phyloP scores from a whole-genome alignment of 2,329 filamentous ascomycete species.

The Paecilomyces sp. region DNA sequence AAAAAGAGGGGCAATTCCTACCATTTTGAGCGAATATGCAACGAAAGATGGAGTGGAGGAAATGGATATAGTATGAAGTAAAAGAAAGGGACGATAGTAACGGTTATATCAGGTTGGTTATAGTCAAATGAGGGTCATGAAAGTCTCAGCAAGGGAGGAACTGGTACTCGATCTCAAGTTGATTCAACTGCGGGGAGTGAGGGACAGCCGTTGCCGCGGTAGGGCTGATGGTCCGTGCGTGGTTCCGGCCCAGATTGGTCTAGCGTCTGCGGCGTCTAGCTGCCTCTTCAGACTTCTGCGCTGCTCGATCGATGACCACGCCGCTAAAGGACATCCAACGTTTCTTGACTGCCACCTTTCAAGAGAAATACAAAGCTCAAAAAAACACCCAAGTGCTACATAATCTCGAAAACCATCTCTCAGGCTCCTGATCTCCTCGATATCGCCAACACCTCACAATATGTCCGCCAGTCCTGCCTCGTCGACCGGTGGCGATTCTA shows the following conservation, averaged over 20 bases:
- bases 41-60: background rate
- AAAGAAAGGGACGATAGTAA: background rate
- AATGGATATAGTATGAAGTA: background rate
- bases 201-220: slow-evolving; percentile 4
- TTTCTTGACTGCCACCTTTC: background rate
- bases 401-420: background rate
- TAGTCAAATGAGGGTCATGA: background rate
- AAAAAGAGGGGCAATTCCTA: background rate
- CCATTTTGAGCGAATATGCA: background rate
- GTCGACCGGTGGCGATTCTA: slow-evolving; percentile 30
- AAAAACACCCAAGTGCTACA: background rate
- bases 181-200: slow-evolving; percentile 23
- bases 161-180: background rate
- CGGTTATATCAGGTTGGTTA: background rate
- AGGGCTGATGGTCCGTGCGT: slow-evolving; percentile 5
- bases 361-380: background rate
- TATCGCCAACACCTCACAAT: slow-evolving; percentile 2
- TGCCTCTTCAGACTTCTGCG: slow-evolving; percentile 11
- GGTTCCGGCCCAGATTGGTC: slow-evolving; percentile 3
- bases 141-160: background rate
- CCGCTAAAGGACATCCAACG: background rate
- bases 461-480: slow-evolving; percentile 39
- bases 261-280: slow-evolving; percentile 2
- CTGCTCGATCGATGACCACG: background rate
- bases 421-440: background rate